Base-by-base conservation (phyloP, 805 yeast genomes). In the Wickerhamomyces bovis region DNA sequence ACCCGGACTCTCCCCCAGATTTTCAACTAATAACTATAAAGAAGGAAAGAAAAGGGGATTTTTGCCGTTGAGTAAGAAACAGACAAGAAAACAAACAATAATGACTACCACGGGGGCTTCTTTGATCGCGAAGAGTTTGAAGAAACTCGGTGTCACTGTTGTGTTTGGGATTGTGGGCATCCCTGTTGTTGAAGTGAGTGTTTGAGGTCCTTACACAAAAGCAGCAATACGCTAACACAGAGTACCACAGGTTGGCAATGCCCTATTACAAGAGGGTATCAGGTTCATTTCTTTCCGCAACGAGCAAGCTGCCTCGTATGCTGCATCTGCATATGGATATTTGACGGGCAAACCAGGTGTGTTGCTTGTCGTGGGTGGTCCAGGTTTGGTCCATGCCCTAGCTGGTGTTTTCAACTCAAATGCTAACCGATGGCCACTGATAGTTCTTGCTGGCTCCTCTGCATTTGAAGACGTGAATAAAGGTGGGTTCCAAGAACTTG, bases 101-200 rank as follows among this genome's bases (percentile, higher is more conserved):
- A 41, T 30, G 38, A 10, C 36, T 11, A 30, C 51, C 1, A 35
- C 56, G 5, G 82, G 82, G 2, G 69, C 83, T 0, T 61, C 63
- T 22, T 55, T 75, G 2, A 75, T 82, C 43, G 84, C 85, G 0
- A 56, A 61, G 22, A 48, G 76, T 1, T 65, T 83, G 9, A 63
- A 67, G 40, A 56, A 61, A 8, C 68, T 81, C 15, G 84, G 81
- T 1, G 77, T 83, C 19, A 67, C 70, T 25, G 72, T 71, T 12
- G 76, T 82, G 2, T 83, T 83, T 62, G 90, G 89, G 3, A 71
- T 83, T 22, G 89, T 84, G 4, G 90, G 89, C 0, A 83, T 83
- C 41, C 90, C 90, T 1, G 80, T 83, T 10, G 85, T 83, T 13
- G 87, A 83, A 41, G 50, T 33, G 36, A 33, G 36, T 33, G 11